Evolutionary conservation across 805 yeast species (phyloP).

Genomic region (Isabelozyma rhagii): DNA sequence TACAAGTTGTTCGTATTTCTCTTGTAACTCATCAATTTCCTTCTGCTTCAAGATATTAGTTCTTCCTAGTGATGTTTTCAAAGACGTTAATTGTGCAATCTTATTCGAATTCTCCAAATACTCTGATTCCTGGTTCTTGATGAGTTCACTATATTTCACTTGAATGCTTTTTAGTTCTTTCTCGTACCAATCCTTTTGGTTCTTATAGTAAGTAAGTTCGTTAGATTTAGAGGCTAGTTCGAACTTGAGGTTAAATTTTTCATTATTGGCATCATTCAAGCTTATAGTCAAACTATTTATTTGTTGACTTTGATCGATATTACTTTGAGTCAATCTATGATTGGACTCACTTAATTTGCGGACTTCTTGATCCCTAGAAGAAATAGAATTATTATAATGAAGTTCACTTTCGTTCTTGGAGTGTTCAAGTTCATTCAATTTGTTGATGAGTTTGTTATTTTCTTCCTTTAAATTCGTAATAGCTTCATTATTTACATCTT

Average conservation of each 20-base stretch:
- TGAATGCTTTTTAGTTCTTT: slow-evolving; percentile 34
- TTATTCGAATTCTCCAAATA: slow-evolving; percentile 25
- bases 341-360: slow-evolving; percentile 23
- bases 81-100: slow-evolving; percentile 22
- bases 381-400: slow-evolving; percentile 7
- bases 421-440: slow-evolving; percentile 13
- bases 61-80: slow-evolving; percentile 19
- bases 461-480: slow-evolving; percentile 12
- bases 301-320: slow-evolving; percentile 34
- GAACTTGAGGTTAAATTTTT: slow-evolving; percentile 33
- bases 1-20: slow-evolving; percentile 29
- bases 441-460: slow-evolving; percentile 9
- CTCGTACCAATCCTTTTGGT: slow-evolving; percentile 41
- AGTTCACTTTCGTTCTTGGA: slow-evolving; percentile 9
- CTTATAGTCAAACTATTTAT: slow-evolving; percentile 33
- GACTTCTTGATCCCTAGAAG: slow-evolving; percentile 20
- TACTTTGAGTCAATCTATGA: slow-evolving; percentile 26
- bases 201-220: slow-evolving; percentile 28
- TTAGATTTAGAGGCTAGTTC: slow-evolving; percentile 32
- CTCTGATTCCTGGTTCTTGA: slow-evolving; percentile 38
- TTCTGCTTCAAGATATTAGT: slow-evolving; percentile 40
- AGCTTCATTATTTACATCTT: slow-evolving; percentile 7
- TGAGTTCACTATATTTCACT: slow-evolving; percentile 31
- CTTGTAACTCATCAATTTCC: slow-evolving; percentile 47
- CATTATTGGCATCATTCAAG: slow-evolving; percentile 33